A percentile compares a stretch with the other conserved stretches of the same genome.
phyloP scores from a whole-genome alignment of 2,329 filamentous ascomycete species.

The Penicillium sp. region DNA sequence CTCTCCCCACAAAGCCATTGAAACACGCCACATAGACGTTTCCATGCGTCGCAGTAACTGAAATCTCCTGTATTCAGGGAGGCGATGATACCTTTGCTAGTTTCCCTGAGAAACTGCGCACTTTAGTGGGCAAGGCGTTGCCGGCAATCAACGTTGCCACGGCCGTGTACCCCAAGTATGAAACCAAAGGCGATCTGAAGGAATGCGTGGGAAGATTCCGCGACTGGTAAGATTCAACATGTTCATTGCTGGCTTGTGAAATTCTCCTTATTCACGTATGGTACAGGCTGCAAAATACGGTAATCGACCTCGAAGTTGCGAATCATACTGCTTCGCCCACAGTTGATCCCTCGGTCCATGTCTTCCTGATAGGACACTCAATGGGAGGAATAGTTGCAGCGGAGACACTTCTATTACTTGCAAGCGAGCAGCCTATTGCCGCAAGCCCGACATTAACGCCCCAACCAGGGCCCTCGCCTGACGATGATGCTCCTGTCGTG shows the following conservation, averaged over 20 bases:
- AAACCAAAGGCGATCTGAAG: slow-evolving; percentile 53
- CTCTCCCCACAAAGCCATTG: slow-evolving; percentile 8
- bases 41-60: slow-evolving; percentile 5
- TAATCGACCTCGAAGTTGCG: slow-evolving; percentile 91
- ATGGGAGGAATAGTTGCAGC: slow-evolving; percentile 95
- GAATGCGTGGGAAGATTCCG: slow-evolving; percentile 51
- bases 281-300: slow-evolving; percentile 78
- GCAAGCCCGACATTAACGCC: slow-evolving; percentile 35
- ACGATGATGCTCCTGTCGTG: slow-evolving; percentile 25
- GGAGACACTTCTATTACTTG: slow-evolving; percentile 77
- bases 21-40: background rate
- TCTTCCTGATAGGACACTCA: slow-evolving; percentile 81
- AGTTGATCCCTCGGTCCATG: slow-evolving; percentile 80
- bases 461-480: slow-evolving; percentile 17
- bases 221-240: slow-evolving; percentile 47
- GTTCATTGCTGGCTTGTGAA: background rate
- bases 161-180: slow-evolving; percentile 54
- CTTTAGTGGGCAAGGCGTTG: slow-evolving; percentile 47
- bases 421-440: slow-evolving; percentile 63
- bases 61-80: slow-evolving; percentile 39
- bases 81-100: slow-evolving; percentile 53
- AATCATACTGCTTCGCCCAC: slow-evolving; percentile 80
- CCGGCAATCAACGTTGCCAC: slow-evolving; percentile 47
- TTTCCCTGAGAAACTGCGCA: slow-evolving; percentile 51
- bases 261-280: background rate